These are phyloP conservation scores for Aureobasidium mangrovei DNA, from an alignment of 2,329 filamentous ascomycete genomes.

Conservation along the genomic window DNA sequence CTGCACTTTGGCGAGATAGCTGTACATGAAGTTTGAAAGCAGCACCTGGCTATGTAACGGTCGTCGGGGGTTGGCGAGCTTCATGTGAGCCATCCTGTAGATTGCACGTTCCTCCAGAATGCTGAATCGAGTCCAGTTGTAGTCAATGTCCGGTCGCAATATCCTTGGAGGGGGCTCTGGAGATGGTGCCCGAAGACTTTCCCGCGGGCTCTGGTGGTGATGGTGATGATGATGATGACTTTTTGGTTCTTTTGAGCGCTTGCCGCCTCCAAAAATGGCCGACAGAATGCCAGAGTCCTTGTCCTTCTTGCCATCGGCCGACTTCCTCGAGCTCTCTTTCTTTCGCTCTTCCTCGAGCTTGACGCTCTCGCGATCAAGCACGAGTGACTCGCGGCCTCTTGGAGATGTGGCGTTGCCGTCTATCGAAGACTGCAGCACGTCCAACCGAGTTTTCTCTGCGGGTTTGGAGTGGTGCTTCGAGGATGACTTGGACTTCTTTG, in stretches of 20 bases:
- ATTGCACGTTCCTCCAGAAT: constrained; percentile 94
- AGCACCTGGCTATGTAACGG: constrained; percentile 90
- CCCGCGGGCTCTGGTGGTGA: constrained; percentile 29
- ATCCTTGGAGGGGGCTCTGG: constrained; percentile 69
- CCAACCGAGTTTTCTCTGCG: constrained; percentile 69
- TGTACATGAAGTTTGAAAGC: constrained; percentile 99
- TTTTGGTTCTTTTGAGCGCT: constrained; percentile 45
- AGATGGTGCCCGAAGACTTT: constrained; percentile 60
- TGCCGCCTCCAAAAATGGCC: constrained; percentile 81
- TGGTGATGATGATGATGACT: constrained; percentile 58
- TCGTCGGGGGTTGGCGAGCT: constrained; percentile 91
- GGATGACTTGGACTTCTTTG: constrained; percentile 17
- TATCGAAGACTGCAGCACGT: constrained; percentile 80
- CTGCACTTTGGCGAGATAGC: constrained; percentile 95
- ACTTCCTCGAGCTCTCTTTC: constrained; percentile 68
- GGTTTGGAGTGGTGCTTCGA: constrained; percentile 44
- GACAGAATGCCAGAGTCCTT: constrained; percentile 69
- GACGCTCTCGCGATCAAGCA: constrained; percentile 68
- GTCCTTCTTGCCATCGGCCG: constrained; percentile 69
- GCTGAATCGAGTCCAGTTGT: constrained; percentile 90
- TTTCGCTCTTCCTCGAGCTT: constrained; percentile 74
- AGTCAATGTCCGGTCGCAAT: constrained; percentile 81
- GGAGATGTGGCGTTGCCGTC: constrained; percentile 44
- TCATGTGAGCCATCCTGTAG: constrained; percentile 97
- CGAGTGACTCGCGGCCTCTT: constrained; percentile 67